Evolutionary conservation across 164 flowering plant genomes (phyloP).

Genomic region (Magnolia sinica): DNA sequence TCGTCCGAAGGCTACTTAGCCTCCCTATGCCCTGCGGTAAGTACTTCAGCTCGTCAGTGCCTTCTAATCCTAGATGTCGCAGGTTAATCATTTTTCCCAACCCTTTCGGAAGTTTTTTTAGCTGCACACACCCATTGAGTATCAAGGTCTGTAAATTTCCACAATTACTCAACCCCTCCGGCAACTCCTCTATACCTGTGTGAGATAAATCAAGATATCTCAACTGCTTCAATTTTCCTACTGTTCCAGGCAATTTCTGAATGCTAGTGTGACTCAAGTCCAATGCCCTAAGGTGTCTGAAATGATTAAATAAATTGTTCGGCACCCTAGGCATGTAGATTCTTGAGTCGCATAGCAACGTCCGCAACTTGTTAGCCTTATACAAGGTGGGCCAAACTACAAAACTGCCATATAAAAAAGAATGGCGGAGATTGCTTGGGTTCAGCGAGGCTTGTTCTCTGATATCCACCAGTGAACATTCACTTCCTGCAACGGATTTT

Average conservation of each 20-base stretch:
- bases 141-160: conserved; percentile 10
- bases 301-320: not conserved
- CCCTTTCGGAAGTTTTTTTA: not conserved
- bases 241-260: not conserved
- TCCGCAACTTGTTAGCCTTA: not conserved
- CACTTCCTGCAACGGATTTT: not conserved
- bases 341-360: not conserved
- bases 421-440: not conserved
- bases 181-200: not conserved
- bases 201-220: too few relatives aligned
- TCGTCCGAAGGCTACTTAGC: not conserved
- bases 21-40: conserved; percentile 5
- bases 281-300: conserved; percentile 3
- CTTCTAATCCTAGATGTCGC: conserved; percentile 10
- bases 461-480: not conserved
- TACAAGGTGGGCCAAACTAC: not conserved
- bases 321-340: too few relatives aligned
- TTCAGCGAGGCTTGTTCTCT: not conserved
- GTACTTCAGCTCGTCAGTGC: not conserved
- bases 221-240: too few relatives aligned
- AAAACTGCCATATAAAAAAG: fast-evolving
- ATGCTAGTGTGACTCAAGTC: not conserved
- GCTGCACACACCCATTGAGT: not conserved
- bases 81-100: conserved; percentile 6
- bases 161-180: not conserved